phyloP scores from a whole-genome alignment of 1,284 basidiomycete genomes.

The Trichosporon coremiiforme region DNA sequence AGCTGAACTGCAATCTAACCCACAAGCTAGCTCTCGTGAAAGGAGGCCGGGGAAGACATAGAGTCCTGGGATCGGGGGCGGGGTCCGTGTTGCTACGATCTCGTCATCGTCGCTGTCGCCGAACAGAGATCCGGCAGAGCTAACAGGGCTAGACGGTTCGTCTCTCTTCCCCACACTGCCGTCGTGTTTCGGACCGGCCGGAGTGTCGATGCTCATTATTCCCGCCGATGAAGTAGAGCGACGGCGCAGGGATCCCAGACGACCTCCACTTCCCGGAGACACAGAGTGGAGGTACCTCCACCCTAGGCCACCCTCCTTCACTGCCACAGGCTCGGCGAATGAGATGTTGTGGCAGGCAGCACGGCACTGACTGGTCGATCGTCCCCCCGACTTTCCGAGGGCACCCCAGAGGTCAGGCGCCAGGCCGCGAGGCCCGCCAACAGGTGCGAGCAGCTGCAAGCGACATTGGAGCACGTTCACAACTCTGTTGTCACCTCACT shows the following conservation, averaged over 20 bases:
- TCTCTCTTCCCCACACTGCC: background rate
- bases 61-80: conserved; percentile 30
- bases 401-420: background rate
- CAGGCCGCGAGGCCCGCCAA: background rate
- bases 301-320: background rate
- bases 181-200: background rate
- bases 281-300: conserved; percentile 1
- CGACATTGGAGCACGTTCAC: conserved; percentile 9
- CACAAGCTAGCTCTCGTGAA: conserved; percentile 23
- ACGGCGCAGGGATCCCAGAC: too few relatives aligned
- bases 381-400: conserved; percentile 5
- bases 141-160: background rate
- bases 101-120: conserved; percentile 9
- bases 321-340: conserved; percentile 14
- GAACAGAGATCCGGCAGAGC: conserved; percentile 32
- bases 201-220: conserved; percentile 1
- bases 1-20: background rate
- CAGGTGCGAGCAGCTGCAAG: background rate
- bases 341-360: background rate
- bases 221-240: too few relatives aligned
- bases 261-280: background rate
- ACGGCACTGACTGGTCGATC: background rate
- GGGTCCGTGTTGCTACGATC: background rate
- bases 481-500: conserved; percentile 3
- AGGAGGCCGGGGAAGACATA: conserved; percentile 31